Evolutionary conservation across 1,139 yeast genomes (phyloP), one percentile per base, ranked within the genome.

Genomic region (Yamadazyma taylorii): DNA sequence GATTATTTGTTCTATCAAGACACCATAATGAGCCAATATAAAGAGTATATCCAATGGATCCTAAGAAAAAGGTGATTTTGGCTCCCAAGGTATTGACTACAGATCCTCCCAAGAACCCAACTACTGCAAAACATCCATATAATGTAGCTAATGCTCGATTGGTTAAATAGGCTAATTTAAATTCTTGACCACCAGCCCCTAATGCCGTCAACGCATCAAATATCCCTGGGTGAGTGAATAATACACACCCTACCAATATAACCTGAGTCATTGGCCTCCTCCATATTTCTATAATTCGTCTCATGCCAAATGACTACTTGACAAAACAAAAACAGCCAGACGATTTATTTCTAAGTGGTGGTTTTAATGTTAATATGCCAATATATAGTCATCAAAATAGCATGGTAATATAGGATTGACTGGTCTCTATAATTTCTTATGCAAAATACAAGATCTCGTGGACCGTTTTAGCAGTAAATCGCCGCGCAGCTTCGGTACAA

Each of bases 91-190:
- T 51, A 60, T 79, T 78, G 53, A 77, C 71, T 41, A 78, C 69
- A 34, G 81, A 69, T 48, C 85, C 85, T 15, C 78, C 75, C 47
- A 79, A 69, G 59, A 78, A 73, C 36, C 82, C 84, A 38, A 77
- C 52, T 17, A 75, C 66, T 7, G 81, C 79, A 52, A 78, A 78
- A 4, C 79, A 71, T 21, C 77, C 66, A 55, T 79, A 72, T 9
- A 42, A 31, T 2, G 45, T 27, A n/a, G 43, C 45, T 35, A 78
- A 61, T 3, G 83, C 82, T 34, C 72, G 75, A 45, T 63, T 65
- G 17, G 81, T 70, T 46, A 77, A 69, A 48, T 73, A 76, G 27
- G 79, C 66, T 17, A 73, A 64, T 11, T 55, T 47, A 33, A 58
- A 61, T 41, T 63, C 60, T 32, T 39, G 42, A 28, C 60, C 60